Percentiles rank a stretch among this genome's conserved stretches.
These are phyloP conservation scores for Malus hybrid DNA, from an alignment of 331 rosid species.

Conservation along the genomic window DNA sequence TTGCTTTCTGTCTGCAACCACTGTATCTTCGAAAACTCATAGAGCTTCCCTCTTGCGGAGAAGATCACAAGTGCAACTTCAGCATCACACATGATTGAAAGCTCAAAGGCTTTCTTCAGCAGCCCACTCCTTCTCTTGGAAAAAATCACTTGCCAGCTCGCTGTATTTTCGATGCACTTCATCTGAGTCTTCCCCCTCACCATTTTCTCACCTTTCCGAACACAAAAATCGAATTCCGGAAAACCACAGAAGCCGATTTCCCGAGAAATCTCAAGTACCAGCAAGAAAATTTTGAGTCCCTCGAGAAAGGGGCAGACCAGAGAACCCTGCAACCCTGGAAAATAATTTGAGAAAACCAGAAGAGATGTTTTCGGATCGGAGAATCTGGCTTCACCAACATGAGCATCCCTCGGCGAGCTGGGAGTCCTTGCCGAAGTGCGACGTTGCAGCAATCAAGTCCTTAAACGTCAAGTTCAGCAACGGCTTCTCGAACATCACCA, in stretches of 20 bases:
- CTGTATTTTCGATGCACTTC: too few relatives aligned
- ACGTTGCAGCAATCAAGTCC: conserved; percentile 89
- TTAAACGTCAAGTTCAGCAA: conserved; percentile 66
- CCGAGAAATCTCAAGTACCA: not conserved
- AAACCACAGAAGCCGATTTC: not conserved
- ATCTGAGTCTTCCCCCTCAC: conserved; percentile 55
- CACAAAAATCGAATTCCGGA: too few relatives aligned
- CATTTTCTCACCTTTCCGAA: conserved; percentile 28
- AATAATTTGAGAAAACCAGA: not conserved
- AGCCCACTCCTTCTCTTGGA: too few relatives aligned
- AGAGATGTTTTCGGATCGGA: too few relatives aligned
- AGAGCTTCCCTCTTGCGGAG: too few relatives aligned
- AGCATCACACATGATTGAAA: too few relatives aligned
- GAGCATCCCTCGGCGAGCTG: conserved; percentile 58
- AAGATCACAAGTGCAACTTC: too few relatives aligned
- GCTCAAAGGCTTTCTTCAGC: too few relatives aligned
- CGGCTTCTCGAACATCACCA: conserved; percentile 94
- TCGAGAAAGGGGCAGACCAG: not conserved
- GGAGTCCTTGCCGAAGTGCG: conserved; percentile 92
- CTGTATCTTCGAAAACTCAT: too few relatives aligned
- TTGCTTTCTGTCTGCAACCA: too few relatives aligned
- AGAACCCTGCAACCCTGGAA: conserved; percentile 39
- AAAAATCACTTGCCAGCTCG: too few relatives aligned
- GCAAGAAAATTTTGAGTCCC: conserved; percentile 4
- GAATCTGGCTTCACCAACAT: too few relatives aligned